phyloP scores from a whole-genome alignment of 352 stramenopile genomes.

The Pythium graminicola region DNA sequence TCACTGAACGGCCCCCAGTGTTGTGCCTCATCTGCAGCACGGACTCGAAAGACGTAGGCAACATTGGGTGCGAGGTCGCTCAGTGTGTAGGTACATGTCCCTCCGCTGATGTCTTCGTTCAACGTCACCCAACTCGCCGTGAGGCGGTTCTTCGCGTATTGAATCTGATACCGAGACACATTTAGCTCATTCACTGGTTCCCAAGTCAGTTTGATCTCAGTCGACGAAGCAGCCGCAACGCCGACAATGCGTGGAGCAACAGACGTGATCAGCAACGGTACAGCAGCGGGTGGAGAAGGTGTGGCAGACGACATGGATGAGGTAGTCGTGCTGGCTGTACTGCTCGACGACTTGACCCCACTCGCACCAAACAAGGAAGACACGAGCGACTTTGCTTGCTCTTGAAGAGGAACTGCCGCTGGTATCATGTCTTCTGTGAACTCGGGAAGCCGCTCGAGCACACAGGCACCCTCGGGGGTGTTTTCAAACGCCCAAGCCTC shows the following conservation, averaged over 20 bases:
- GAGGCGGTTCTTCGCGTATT: slow-evolving; percentile 75
- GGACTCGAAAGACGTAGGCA: slow-evolving; percentile 66
- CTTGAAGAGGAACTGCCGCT: slow-evolving; percentile 34
- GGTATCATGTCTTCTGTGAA: slow-evolving; percentile 27
- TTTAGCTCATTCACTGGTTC: slow-evolving; percentile 49
- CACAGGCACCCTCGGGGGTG: slow-evolving; percentile 23
- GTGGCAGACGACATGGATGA: not conserved
- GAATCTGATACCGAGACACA: slow-evolving; percentile 70
- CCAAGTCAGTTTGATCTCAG: slow-evolving; percentile 69
- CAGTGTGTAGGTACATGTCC: slow-evolving; percentile 53
- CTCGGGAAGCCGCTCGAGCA: slow-evolving; percentile 51
- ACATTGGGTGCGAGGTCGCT: slow-evolving; percentile 53
- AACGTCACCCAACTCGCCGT: slow-evolving; percentile 75
- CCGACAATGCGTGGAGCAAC: slow-evolving; percentile 47
- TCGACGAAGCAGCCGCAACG: slow-evolving; percentile 48
- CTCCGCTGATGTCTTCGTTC: slow-evolving; percentile 51
- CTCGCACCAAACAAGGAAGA: slow-evolving; percentile 50
- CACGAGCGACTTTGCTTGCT: slow-evolving; percentile 66
- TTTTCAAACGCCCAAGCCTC: slow-evolving; percentile 29
- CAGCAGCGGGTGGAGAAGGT: not conserved
- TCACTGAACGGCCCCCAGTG: slow-evolving; percentile 77
- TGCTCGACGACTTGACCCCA: slow-evolving; percentile 28
- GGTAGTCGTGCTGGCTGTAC: not conserved
- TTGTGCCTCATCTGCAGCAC: slow-evolving; percentile 36
- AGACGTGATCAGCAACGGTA: slow-evolving; percentile 2